Evolutionary conservation across 805 yeast species (phyloP).

Genomic region (Ogataea minuta): DNA sequence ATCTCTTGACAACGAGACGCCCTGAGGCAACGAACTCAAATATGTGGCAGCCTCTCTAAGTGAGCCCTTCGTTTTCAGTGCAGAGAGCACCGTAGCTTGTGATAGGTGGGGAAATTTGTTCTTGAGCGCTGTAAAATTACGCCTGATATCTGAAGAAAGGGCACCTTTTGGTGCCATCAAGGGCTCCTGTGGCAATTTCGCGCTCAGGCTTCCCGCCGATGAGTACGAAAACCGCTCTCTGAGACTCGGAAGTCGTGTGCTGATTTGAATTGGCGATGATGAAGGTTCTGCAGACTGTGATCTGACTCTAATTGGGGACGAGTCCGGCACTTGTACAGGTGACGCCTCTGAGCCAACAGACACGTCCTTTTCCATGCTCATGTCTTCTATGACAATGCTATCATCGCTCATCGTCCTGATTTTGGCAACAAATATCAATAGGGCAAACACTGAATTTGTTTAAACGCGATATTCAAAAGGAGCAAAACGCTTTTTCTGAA

Average conservation of each 20-base stretch:
- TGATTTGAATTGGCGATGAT: constrained; percentile 25
- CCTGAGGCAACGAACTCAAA: constrained; percentile 26
- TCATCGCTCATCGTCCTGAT: constrained; percentile 17
- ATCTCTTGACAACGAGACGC: constrained; percentile 2
- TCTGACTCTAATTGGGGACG: constrained; percentile 38
- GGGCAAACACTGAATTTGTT: neutral
- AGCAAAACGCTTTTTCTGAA: constrained; percentile 3
- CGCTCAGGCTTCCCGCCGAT: constrained; percentile 13
- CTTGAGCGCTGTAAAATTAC: constrained; percentile 31
- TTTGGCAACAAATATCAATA: neutral
- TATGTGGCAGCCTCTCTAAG: constrained; percentile 33
- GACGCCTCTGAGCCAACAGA: constrained; percentile 19
- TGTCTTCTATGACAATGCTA: constrained; percentile 15
- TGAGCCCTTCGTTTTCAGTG: constrained; percentile 32
- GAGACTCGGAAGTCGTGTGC: constrained; percentile 33
- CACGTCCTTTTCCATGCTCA: constrained; percentile 4
- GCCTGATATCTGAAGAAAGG: constrained; percentile 25
- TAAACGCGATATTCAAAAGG: constrained; percentile 12
- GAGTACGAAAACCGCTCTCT: constrained; percentile 43
- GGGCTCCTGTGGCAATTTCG: constrained; percentile 5
- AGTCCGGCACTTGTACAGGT: constrained; percentile 48
- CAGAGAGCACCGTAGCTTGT: constrained; percentile 30
- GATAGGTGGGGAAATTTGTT: constrained; percentile 34
- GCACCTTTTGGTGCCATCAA: constrained; percentile 16
- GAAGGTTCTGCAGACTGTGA: constrained; percentile 13